phyloP scores from a whole-genome alignment of 106 monocot genomes.

The Hemerocallis citrina region DNA sequence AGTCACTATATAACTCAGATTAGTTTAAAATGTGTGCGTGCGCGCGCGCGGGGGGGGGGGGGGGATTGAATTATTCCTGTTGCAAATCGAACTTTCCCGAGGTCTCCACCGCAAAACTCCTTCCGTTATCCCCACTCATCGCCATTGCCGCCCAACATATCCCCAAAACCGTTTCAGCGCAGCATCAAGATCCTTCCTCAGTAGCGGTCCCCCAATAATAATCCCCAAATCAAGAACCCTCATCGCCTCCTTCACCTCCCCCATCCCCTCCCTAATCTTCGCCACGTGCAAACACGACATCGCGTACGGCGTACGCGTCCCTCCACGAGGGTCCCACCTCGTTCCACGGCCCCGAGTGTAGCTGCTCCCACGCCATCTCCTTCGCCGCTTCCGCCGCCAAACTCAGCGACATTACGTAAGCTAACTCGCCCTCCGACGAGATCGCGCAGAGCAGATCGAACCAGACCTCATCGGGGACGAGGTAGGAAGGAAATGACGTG shows the following conservation, averaged over 20 bases:
- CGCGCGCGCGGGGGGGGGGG: too few species aligned
- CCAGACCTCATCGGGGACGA: neutral
- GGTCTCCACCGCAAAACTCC: neutral
- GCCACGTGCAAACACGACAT: conserved; percentile 20
- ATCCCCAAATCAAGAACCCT: conserved; percentile 24
- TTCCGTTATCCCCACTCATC: neutral
- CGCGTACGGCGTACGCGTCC: conserved; percentile 21
- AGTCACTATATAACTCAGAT: too few species aligned
- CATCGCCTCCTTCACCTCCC: conserved; percentile 14
- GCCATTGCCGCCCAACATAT: neutral
- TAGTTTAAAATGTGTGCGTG: too few species aligned
- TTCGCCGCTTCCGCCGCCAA: conserved; percentile 25
- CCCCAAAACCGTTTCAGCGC: neutral
- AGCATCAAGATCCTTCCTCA: conserved; percentile 12
- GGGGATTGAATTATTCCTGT: too few species aligned
- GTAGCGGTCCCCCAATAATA: conserved; percentile 18
- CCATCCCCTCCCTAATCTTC: neutral
- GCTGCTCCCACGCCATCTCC: conserved; percentile 33
- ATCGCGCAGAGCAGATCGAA: conserved; percentile 12
- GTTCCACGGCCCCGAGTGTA: conserved; percentile 24
- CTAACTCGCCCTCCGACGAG: conserved; percentile 15
- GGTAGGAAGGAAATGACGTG: conserved; percentile 4
- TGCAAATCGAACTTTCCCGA: neutral
- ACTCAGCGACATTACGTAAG: conserved; percentile 15
- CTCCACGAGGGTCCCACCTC: conserved; percentile 21